phyloP scores from a whole-genome alignment of 2,329 filamentous ascomycete genomes.

The Didymella sp. region DNA sequence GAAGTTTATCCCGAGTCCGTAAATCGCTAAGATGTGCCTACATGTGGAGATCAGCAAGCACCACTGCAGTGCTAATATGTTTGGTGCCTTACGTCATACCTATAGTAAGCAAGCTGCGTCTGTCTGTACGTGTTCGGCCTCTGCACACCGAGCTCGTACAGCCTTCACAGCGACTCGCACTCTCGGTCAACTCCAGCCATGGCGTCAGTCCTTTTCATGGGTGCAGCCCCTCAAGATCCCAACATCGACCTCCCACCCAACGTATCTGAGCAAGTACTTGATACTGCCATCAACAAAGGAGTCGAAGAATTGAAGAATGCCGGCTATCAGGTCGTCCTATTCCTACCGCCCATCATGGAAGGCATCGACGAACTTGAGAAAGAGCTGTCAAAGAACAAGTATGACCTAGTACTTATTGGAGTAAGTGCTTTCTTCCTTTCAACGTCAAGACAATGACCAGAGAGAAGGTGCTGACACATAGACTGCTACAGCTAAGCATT shows the following conservation, averaged over 20 bases:
- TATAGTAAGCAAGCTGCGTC: neutral
- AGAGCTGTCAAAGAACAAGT: conserved; percentile 1
- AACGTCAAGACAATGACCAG: neutral
- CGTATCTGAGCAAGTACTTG: neutral
- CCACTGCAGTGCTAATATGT: neutral
- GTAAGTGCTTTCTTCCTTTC: neutral
- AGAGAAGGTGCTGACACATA: neutral
- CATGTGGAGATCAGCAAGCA: neutral
- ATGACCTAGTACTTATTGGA: conserved; percentile 3
- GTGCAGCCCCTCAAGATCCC: neutral
- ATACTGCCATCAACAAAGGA: neutral
- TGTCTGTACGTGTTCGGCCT: neutral
- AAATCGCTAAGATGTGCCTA: neutral
- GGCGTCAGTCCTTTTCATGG: conserved; percentile 4
- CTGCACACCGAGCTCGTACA: neutral
- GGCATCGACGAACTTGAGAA: conserved; percentile 1
- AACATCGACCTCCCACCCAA: neutral
- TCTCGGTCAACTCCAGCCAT: neutral
- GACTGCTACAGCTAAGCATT: neutral
- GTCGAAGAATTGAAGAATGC: neutral
- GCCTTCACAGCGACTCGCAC: neutral
- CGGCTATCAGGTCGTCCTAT: conserved; percentile 2
- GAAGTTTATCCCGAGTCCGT: neutral
- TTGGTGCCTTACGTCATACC: neutral
- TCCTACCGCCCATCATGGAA: conserved; percentile 1